These are phyloP conservation scores for Claviceps maximensis DNA, from an alignment of 2,329 filamentous ascomycete species.

Conservation along the genomic window DNA sequence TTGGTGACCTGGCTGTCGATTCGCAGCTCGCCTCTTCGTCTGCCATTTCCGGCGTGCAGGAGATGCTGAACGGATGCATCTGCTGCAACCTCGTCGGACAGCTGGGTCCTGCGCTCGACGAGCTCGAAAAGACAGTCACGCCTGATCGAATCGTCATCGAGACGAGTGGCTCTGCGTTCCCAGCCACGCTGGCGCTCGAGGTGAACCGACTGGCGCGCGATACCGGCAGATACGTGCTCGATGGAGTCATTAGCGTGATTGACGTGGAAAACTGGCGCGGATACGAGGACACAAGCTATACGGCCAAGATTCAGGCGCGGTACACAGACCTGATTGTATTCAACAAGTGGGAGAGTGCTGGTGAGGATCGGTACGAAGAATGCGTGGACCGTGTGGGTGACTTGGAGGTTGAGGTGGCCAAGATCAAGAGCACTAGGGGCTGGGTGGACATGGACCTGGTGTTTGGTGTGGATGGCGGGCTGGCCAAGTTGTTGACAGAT, in stretches of 20 bases:
- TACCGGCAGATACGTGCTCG: constrained; percentile 56
- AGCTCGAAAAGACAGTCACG: constrained; percentile 44
- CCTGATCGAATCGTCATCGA: constrained; percentile 90
- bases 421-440: constrained; percentile 75
- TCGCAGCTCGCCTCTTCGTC: constrained; percentile 74
- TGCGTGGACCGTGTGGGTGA: constrained; percentile 70
- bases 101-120: constrained; percentile 63
- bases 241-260: constrained; percentile 80
- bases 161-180: constrained; percentile 78
- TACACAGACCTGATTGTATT: constrained; percentile 87
- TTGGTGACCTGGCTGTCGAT: constrained; percentile 88
- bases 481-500: constrained; percentile 45
- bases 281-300: constrained; percentile 83
- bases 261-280: constrained; percentile 93
- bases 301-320: constrained; percentile 72
- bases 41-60: constrained; percentile 78
- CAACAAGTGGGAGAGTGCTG: constrained; percentile 79
- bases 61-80: constrained; percentile 93
- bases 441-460: constrained; percentile 66
- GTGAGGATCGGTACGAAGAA: constrained; percentile 62
- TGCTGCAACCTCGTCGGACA: constrained; percentile 97
- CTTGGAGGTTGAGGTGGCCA: constrained; percentile 65
- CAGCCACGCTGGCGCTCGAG: constrained; percentile 81
- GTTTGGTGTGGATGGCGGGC: constrained; percentile 75
- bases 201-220: constrained; percentile 67